phyloP scores from a whole-genome alignment of 2,329 filamentous ascomycete genomes.

The Diaporthe sp. region DNA sequence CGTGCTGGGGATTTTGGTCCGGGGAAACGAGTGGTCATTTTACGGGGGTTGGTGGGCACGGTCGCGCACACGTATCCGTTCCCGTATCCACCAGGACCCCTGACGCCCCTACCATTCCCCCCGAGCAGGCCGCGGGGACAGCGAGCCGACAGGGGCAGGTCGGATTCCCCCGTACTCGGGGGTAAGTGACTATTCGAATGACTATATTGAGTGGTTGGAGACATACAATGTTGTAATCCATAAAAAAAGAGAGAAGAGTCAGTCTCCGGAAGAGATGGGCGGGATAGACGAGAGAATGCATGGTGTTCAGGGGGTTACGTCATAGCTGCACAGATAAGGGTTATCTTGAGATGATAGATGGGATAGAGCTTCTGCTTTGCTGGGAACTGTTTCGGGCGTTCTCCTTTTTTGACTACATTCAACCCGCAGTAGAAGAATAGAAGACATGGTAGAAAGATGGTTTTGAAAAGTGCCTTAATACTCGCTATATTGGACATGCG shows the following conservation, averaged over 20 bases:
- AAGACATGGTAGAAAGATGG: not conserved
- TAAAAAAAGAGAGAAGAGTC: not conserved
- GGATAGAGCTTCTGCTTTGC: not conserved
- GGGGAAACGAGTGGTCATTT: constrained; percentile 18
- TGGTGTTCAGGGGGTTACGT: constrained; percentile 18
- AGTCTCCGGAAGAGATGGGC: not conserved
- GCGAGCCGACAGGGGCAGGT: not conserved
- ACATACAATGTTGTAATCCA: constrained; percentile 25
- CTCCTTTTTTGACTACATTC: not conserved
- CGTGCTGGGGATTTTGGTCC: not conserved
- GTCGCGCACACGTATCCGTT: not conserved
- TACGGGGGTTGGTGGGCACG: not conserved
- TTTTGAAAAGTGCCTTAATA: not conserved
- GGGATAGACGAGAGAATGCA: constrained; percentile 7
- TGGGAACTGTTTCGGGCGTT: not conserved
- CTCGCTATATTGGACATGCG: not conserved
- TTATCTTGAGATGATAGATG: not conserved
- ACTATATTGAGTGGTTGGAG: not conserved
- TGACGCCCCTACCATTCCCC: not conserved
- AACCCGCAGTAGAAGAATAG: not conserved
- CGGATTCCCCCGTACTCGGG: not conserved
- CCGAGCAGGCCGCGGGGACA: not conserved
- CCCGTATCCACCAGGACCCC: constrained; percentile 3
- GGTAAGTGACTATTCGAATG: not conserved
- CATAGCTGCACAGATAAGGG: constrained; percentile 21